phyloP scores from a whole-genome alignment of 73 alveolate genomes.

The Paraurostyla sp. region DNA sequence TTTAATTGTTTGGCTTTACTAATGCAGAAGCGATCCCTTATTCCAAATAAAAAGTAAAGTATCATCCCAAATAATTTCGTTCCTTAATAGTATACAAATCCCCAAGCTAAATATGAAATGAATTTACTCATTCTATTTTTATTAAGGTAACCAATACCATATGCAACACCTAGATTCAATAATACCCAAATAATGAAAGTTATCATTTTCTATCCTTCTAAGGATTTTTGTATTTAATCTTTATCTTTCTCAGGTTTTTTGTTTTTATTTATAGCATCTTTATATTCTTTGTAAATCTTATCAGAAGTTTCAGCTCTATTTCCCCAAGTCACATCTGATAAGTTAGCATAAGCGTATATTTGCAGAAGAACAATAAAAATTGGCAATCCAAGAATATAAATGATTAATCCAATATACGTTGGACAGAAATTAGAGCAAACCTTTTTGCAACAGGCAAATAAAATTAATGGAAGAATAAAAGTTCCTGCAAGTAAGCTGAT shows the following conservation, averaged over 20 bases:
- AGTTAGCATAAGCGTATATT: conserved; percentile 68
- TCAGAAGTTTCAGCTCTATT: conserved; percentile 35
- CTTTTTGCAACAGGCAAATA: no score
- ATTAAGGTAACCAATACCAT: not conserved
- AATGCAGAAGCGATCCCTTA: no score
- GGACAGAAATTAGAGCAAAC: not conserved
- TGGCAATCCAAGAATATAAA: conserved; percentile 59
- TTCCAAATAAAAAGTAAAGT: no score
- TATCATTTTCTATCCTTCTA: not conserved
- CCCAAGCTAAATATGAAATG: not conserved
- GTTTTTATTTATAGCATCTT: not conserved
- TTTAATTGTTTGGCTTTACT: no score
- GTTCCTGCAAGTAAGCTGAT: no score
- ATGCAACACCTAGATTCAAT: not conserved
- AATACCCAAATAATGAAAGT: not conserved
- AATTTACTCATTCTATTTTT: not conserved
- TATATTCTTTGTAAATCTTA: not conserved
- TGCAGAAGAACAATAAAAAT: conserved; percentile 61
- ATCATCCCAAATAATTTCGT: not conserved
- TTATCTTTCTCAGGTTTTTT: no score
- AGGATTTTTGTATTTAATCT: no score
- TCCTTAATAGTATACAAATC: not conserved
- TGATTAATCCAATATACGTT: not conserved
- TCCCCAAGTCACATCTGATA: conserved; percentile 82
- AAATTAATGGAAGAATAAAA: no score